Conservation (phyloP, 2,329 filamentous ascomycete genomes). For the Beauveria australis region DNA sequence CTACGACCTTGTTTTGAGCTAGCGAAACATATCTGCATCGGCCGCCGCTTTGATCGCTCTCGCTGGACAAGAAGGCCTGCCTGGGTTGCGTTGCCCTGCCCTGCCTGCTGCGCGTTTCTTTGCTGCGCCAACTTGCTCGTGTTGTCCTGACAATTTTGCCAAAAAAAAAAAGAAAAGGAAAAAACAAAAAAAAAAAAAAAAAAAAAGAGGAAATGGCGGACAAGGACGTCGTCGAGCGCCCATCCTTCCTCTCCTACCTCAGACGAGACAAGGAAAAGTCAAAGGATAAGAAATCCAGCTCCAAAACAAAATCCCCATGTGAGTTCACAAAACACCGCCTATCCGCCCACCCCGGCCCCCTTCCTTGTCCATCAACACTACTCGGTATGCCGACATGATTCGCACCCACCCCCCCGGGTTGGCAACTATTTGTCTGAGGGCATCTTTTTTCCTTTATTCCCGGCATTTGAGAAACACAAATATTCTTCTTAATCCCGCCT, state of each 20-base stretch:
- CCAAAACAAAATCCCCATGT: slow-evolving; percentile 6
- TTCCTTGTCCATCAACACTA: neutral
- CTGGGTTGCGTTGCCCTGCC: too few relatives aligned
- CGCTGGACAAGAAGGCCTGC: too few relatives aligned
- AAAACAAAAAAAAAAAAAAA: too few relatives aligned
- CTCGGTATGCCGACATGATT: too few relatives aligned
- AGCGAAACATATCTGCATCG: too few relatives aligned
- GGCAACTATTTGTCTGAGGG: neutral
- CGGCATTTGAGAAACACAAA: neutral
- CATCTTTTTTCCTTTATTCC: neutral
- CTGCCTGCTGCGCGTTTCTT: neutral
- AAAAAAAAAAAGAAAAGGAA: too few relatives aligned
- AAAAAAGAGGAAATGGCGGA: neutral
- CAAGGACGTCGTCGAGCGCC: neutral
- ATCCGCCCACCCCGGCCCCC: neutral
- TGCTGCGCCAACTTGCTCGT: neutral
- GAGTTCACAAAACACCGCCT: neutral
- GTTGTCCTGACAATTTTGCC: too few relatives aligned
- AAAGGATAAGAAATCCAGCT: neutral
- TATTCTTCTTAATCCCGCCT: too few relatives aligned
- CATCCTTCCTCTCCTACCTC: slow-evolving; percentile 9
- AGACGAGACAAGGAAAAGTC: slow-evolving; percentile 8
- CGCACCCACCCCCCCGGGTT: neutral
- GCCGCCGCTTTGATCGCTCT: too few relatives aligned
- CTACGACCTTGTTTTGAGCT: too few relatives aligned